phyloP scores from a whole-genome alignment of 805 yeast genomes.

The Zygotorulaspora danielsina region DNA sequence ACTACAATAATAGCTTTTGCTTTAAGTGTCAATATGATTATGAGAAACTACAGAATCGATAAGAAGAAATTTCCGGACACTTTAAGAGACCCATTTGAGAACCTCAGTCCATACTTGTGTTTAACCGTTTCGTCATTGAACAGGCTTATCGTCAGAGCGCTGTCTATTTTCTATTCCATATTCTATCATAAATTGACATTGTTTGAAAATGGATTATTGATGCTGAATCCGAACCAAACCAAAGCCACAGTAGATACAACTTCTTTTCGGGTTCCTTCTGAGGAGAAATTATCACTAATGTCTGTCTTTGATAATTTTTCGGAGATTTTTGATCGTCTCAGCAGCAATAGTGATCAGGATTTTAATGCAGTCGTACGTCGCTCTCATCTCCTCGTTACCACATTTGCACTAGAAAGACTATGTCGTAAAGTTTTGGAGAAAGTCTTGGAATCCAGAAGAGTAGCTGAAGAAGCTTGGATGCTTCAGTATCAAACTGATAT shows the following conservation, averaged over 20 bases:
- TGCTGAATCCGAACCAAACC: conserved; percentile 4
- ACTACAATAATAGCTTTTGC: conserved; percentile 18
- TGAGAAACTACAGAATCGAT: conserved; percentile 18
- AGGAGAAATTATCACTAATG: conserved; percentile 2
- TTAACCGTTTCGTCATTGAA: conserved; percentile 9
- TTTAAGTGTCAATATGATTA: conserved; percentile 13
- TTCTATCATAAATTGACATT: conserved; percentile 15
- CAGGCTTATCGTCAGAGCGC: conserved; percentile 11
- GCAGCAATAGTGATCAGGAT: conserved; percentile 2
- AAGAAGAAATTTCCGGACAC: conserved; percentile 17
- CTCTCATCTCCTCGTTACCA: conserved; percentile 12
- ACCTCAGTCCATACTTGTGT: conserved; percentile 24
- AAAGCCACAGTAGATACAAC: neutral
- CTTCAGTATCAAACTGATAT: conserved; percentile 3
- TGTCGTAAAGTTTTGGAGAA: conserved; percentile 19
- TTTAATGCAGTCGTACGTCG: conserved; percentile 10
- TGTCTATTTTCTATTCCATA: conserved; percentile 14
- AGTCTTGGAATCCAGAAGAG: conserved; percentile 20
- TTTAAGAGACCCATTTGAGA: conserved; percentile 3
- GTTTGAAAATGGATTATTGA: conserved; percentile 11
- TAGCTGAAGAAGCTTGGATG: conserved; percentile 18
- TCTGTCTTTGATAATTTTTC: conserved; percentile 9
- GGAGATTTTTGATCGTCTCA: conserved; percentile 15
- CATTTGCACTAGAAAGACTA: conserved; percentile 16
- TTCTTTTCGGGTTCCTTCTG: conserved; percentile 1